Conservation (phyloP, 495 filamentous ascomycete genomes). For the Neurospora sp. region DNA sequence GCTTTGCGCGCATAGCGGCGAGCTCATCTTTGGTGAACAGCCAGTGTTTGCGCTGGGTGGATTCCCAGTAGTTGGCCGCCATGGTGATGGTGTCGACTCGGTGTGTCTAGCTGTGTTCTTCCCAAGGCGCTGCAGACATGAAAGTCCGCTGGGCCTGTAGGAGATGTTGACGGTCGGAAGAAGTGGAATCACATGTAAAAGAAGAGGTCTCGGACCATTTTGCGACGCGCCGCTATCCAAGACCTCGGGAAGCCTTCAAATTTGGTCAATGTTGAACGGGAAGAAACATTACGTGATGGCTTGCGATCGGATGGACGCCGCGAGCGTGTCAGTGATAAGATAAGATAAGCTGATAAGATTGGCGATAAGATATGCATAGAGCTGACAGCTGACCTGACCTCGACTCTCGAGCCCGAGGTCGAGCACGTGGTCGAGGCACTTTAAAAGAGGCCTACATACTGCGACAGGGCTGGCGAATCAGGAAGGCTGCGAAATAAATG, state of each 20-base stretch:
- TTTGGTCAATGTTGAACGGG: background rate
- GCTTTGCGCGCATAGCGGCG: constrained; percentile 55
- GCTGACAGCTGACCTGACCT: background rate
- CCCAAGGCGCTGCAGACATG: background rate
- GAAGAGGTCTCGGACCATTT: background rate
- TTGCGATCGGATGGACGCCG: background rate
- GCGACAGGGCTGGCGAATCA: background rate
- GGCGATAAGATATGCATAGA: background rate
- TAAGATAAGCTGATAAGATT: background rate
- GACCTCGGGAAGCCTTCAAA: background rate
- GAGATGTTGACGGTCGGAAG: background rate
- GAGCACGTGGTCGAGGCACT: background rate
- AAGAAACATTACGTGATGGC: background rate
- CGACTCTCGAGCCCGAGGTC: background rate
- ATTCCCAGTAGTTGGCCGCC: constrained; percentile 97
- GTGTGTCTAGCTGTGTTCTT: background rate
- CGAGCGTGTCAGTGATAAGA: background rate
- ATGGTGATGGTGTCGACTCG: constrained; percentile 34
- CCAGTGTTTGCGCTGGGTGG: constrained; percentile 84
- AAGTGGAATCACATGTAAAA: background rate
- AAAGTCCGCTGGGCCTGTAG: background rate
- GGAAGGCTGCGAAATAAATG: background rate
- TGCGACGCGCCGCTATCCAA: background rate
- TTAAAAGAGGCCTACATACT: background rate
- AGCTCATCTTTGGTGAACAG: constrained; percentile 75